Percentiles rank a stretch among this genome's conserved stretches.
phyloP scores from a whole-genome alignment of 2,329 filamentous ascomycete species.

The Aspergillus japonicus region DNA sequence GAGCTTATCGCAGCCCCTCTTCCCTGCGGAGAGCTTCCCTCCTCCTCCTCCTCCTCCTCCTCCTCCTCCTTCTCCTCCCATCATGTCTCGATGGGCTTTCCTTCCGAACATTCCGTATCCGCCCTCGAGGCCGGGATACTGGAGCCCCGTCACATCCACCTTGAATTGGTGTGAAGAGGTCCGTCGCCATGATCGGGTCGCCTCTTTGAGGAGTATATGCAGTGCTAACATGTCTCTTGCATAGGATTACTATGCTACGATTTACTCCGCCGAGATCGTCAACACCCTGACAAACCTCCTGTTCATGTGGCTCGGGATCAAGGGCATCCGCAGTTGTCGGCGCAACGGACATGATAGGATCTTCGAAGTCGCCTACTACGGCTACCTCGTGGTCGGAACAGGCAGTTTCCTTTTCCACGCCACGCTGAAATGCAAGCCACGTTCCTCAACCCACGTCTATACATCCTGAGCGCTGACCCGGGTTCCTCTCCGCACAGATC shows the following conservation, averaged over 20 bases:
- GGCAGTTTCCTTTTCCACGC: slow-evolving; percentile 65
- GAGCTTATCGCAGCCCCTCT: neutral
- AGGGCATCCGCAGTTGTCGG: slow-evolving; percentile 72
- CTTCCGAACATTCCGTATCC: slow-evolving; percentile 44
- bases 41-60: slow-evolving; percentile 10
- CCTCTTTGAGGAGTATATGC: neutral
- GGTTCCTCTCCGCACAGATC: slow-evolving; percentile 47
- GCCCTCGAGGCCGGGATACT: slow-evolving; percentile 57
- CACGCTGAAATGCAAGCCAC: slow-evolving; percentile 59
- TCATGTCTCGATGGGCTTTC: slow-evolving; percentile 30
- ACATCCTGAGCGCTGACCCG: slow-evolving; percentile 19
- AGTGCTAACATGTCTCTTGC: slow-evolving; percentile 19
- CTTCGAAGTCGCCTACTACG: slow-evolving; percentile 67
- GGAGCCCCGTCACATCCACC: slow-evolving; percentile 69
- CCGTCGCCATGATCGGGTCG: slow-evolving; percentile 15
- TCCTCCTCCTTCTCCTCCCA: slow-evolving; percentile 14
- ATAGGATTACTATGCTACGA: slow-evolving; percentile 72
- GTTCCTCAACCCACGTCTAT: too few relatives aligned
- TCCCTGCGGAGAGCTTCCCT: slow-evolving; percentile 9
- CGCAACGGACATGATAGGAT: slow-evolving; percentile 71
- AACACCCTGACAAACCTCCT: slow-evolving; percentile 80
- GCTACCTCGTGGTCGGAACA: slow-evolving; percentile 60
- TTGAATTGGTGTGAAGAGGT: slow-evolving; percentile 81
- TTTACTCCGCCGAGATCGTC: slow-evolving; percentile 73
- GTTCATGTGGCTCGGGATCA: slow-evolving; percentile 74